A percentile compares a stretch with the other conserved stretches of the same genome.
Evolutionary conservation across 2,329 filamentous ascomycete species (phyloP).

Genomic region (Claviceps lovelessii): DNA sequence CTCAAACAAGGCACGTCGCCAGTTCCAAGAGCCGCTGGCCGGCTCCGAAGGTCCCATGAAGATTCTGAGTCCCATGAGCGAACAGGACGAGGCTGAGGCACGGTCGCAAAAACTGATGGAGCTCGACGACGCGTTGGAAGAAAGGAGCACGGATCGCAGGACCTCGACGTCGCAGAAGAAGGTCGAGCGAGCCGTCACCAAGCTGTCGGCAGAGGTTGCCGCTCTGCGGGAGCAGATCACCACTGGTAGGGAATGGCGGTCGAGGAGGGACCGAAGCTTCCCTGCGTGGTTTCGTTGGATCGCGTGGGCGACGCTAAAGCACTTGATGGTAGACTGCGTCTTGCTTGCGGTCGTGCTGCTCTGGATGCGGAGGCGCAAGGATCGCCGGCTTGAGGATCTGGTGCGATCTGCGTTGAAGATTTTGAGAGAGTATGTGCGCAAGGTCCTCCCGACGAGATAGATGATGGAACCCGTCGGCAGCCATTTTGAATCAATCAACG

Average conservation of each 20-base stretch:
- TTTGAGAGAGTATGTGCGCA: slow-evolving; percentile 43
- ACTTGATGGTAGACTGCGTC: slow-evolving; percentile 57
- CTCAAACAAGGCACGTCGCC: slow-evolving; percentile 19
- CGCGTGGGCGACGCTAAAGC: slow-evolving; percentile 55
- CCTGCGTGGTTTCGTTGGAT: slow-evolving; percentile 59
- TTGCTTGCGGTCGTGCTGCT: slow-evolving; percentile 51
- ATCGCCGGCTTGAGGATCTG: slow-evolving; percentile 59
- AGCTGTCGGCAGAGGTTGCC: slow-evolving; percentile 83
- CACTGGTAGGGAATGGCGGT: slow-evolving; percentile 55
- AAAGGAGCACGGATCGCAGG: slow-evolving; percentile 23
- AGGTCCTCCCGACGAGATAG: slow-evolving; percentile 44
- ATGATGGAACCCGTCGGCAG: slow-evolving; percentile 15
- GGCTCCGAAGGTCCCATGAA: slow-evolving; percentile 45
- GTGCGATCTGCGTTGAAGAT: slow-evolving; percentile 48
- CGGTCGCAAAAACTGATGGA: slow-evolving; percentile 35
- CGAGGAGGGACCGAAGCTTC: slow-evolving; percentile 48
- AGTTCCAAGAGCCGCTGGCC: slow-evolving; percentile 32
- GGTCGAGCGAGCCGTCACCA: slow-evolving; percentile 73
- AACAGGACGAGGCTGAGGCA: slow-evolving; percentile 55
- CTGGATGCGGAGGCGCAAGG: slow-evolving; percentile 59
- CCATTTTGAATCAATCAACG: not conserved
- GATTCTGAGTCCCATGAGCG: slow-evolving; percentile 73
- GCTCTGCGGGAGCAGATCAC: slow-evolving; percentile 85
- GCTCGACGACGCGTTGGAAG: slow-evolving; percentile 30
- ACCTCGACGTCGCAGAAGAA: slow-evolving; percentile 59